These are phyloP conservation scores for Boletus reticulatus DNA, from an alignment of 768 basidiomycete species.

Conservation along the genomic window DNA sequence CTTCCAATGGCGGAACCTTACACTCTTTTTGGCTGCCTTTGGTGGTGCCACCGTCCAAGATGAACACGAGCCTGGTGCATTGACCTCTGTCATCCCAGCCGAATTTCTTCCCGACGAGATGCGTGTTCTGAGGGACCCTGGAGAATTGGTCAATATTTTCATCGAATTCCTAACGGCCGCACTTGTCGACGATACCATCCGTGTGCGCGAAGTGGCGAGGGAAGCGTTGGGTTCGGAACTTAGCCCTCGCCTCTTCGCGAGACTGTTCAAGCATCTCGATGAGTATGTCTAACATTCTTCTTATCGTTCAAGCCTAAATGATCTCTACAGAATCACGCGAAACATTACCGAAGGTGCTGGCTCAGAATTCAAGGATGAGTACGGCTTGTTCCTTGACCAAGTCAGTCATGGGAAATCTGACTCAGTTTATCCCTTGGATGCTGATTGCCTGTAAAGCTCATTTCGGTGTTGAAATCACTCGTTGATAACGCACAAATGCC, in stretches of 20 bases:
- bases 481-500: slow-evolving; percentile 66
- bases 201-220: slow-evolving; percentile 73
- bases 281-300: slow-evolving; percentile 47
- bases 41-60: slow-evolving; percentile 63
- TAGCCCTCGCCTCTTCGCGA: slow-evolving; percentile 63
- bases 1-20: slow-evolving; percentile 83
- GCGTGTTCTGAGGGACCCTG: slow-evolving; percentile 59
- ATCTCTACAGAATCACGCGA: slow-evolving; percentile 44
- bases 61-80: slow-evolving; percentile 45
- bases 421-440: neutral
- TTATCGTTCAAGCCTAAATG: neutral
- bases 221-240: slow-evolving; percentile 83
- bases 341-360: slow-evolving; percentile 48
- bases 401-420: slow-evolving; percentile 34
- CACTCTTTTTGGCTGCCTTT: slow-evolving; percentile 73
- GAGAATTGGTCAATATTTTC: slow-evolving; percentile 60
- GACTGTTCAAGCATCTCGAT: slow-evolving; percentile 68
- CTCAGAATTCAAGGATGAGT: slow-evolving; percentile 38
- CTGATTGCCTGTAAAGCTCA: slow-evolving; percentile 48
- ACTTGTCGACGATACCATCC: slow-evolving; percentile 58
- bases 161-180: slow-evolving; percentile 67
- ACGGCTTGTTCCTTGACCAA: slow-evolving; percentile 68
- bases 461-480: slow-evolving; percentile 71
- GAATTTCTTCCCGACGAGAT: slow-evolving; percentile 69
- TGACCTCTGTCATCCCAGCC: slow-evolving; percentile 53